Percentiles rank a stretch among this genome's conserved stretches.
Evolutionary conservation across 2,329 filamentous ascomycete species (phyloP).

Genomic region (Alternaria viburni): DNA sequence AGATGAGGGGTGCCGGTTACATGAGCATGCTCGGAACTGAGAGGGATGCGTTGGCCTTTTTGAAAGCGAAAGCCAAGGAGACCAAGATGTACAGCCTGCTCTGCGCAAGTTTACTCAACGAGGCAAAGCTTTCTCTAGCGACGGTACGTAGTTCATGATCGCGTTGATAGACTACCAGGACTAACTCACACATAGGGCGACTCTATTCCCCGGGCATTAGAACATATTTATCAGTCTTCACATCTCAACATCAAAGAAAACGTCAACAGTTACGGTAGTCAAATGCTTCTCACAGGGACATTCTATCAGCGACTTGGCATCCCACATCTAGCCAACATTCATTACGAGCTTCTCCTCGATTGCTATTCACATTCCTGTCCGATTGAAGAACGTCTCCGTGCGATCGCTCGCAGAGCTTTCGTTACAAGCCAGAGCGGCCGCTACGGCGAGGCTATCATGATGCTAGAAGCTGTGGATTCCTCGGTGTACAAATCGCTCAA

Average conservation of each 20-base stretch:
- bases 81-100: conserved; percentile 84
- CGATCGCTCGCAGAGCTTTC: conserved; percentile 73
- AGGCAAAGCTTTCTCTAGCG: conserved; percentile 79
- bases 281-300: conserved; percentile 74
- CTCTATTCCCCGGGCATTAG: conserved; percentile 67
- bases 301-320: conserved; percentile 77
- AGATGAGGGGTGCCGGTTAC: conserved; percentile 73
- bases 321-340: conserved; percentile 63
- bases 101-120: conserved; percentile 81
- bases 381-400: conserved; percentile 80
- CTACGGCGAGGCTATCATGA: conserved; percentile 71
- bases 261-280: conserved; percentile 74
- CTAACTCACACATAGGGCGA: conserved; percentile 56
- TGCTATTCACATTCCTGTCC: conserved; percentile 70
- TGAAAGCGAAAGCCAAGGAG: conserved; percentile 86
- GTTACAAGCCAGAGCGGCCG: conserved; percentile 69
- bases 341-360: conserved; percentile 75
- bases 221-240: conserved; percentile 81
- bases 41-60: conserved; percentile 80
- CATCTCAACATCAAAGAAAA: conserved; percentile 81
- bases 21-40: conserved; percentile 78
- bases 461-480: conserved; percentile 65
- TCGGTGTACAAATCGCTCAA: conserved; percentile 75
- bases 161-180: not conserved
- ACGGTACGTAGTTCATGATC: conserved; percentile 63